Base-by-base conservation (phyloP, 2,329 filamentous ascomycete species). In the Ciborinia camelliae region DNA sequence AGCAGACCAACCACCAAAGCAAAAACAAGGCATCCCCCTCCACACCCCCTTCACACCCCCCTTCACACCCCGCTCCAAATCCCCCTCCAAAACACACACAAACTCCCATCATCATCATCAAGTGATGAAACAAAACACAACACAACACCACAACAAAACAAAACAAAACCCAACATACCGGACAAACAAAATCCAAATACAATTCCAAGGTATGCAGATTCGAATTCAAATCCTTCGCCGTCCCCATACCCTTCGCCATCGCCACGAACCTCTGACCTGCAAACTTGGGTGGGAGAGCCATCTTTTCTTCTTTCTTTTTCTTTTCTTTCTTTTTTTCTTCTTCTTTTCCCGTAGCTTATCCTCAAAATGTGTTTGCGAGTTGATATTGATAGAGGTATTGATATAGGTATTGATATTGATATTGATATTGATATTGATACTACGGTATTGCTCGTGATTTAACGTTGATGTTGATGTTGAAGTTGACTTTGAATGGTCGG, bases 161-260 rank as follows among this genome's bases (percentile, higher is more conserved):
- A 32, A 20, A 2, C 28, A 6, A n/a, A 53, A 30, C 14, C 30
- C 20, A 23, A 54, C 48, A 4, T 10, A 65, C 63, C 23, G 92
- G 92, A 77, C 93, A 97, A 74, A 92, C 90, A 80, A 96, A 97
- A 81, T 97, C 93, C 71, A 97, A 87, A 77, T 90, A 88, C 60
- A 89, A 68, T 75, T 89, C 86, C 58, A 88, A 75, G 0, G 85
- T 87, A 79, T 88, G 85, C 20, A 81, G 76, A n/a, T n/a, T n/a
- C 7, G 82, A 78, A 47, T 79, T 77, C 9, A n/a, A n/a, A n/a
- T 79, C 74, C 20, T 79, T 73, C 20, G 74, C 71, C 14, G 77
- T 66, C 3, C 76, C n/a, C n/a, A n/a, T n/a, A n/a, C n/a, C n/a
- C n/a, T n/a, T n/a, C n/a, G n/a, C n/a, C n/a, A n/a, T 66, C 4